phyloP scores from a whole-genome alignment of 2,329 filamentous ascomycete genomes.

The Pseudogymnoascus sp. region DNA sequence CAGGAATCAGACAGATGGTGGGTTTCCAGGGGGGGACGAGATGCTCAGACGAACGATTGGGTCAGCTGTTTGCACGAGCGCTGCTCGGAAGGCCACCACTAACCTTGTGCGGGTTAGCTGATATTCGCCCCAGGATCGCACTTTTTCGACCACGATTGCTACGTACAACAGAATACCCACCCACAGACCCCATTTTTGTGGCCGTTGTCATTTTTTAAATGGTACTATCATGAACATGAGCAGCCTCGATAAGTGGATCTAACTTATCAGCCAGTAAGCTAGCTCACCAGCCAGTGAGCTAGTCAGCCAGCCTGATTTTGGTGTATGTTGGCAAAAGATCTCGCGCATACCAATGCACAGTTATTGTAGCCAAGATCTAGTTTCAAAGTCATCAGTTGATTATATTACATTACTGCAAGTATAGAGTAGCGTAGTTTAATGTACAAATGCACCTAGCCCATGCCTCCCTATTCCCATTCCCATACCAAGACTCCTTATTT shows the following conservation, averaged over 20 bases:
- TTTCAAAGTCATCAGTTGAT: background rate
- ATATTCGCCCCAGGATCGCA: too few relatives aligned
- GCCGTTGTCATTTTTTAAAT: too few relatives aligned
- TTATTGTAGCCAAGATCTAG: background rate
- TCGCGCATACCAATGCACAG: background rate
- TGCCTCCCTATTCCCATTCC: background rate
- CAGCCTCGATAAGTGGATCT: background rate
- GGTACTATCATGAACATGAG: background rate
- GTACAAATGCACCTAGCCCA: background rate
- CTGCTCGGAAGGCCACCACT: too few relatives aligned
- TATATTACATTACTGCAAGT: background rate
- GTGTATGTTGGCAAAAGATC: background rate
- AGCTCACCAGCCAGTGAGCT: background rate
- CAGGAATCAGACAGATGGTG: too few relatives aligned
- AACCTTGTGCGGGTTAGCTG: too few relatives aligned
- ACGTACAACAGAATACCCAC: too few relatives aligned
- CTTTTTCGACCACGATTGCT: too few relatives aligned
- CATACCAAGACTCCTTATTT: background rate
- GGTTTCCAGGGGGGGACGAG: too few relatives aligned
- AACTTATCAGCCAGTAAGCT: too few relatives aligned
- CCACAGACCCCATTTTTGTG: too few relatives aligned
- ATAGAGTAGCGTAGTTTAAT: background rate
- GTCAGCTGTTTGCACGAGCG: too few relatives aligned
- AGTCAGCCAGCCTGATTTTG: background rate
- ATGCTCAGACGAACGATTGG: too few relatives aligned